Evolutionary conservation across 2,329 filamentous ascomycete species (phyloP), one percentile per base, ranked within the genome.

Genomic region (Paraphaeosphaeria minitans): DNA sequence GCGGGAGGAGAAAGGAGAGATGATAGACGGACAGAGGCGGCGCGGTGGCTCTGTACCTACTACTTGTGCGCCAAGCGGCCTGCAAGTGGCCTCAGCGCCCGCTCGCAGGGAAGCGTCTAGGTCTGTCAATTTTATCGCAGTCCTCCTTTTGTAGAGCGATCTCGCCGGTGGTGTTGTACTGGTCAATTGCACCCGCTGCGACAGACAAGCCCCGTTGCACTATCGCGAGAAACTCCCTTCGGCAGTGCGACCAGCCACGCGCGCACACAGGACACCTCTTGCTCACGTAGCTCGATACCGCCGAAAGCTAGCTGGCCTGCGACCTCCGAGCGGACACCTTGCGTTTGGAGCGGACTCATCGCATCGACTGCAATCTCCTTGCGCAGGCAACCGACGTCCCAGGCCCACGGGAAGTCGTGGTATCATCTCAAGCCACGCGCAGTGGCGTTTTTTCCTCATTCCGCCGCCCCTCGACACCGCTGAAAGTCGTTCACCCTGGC

Each of bases 401-500:
- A 56, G 59, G 56, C 57, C 58, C 54, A 52, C 59, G 42, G 49
- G 51, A 24, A 37, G 43, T 47, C 51, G 58, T 59, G 55, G 41
- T 39, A 33, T 63, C 55, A 46, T 59, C 41, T 45, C 65, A 66
- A 69, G 61, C 66, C 67, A 70, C 69, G 65, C 66, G 63, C 57
- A 57, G 56, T 64, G 57, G 61, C 56, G 51, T 48, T 59, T 49
- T 45, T 60, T 58, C 29, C 35, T 39, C 60, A 70, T 69, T 68
- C 67, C 65, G 64, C 37, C 59, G 62, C 62, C 66, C 57, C 64
- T 65, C 53, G 62, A 56, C 45, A 65, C 55, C 51, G 58, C 61
- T 59, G 57, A 69, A 67, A 61, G 33, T 62, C 62, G 24, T 66
- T 75, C 75, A 72, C 69, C 71, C 68, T 78, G 75, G 75, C 75